These are phyloP conservation scores for Puya raimondii DNA, from an alignment of 176 grass and related monocot genomes.

Conservation along the genomic window DNA sequence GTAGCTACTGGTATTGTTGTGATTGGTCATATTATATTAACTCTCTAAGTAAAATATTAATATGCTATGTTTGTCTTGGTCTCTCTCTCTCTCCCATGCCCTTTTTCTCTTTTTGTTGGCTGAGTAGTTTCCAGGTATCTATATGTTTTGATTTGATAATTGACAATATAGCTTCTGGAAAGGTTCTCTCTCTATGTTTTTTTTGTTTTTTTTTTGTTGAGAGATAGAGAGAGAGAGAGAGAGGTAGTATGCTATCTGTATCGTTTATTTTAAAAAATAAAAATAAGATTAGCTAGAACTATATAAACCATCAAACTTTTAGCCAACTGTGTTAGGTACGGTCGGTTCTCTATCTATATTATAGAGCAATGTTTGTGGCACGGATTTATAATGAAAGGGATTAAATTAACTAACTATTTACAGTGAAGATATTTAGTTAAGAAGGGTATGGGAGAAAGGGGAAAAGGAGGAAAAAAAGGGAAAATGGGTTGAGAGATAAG, in stretches of 20 bases:
- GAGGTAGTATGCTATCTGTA: too few relatives aligned
- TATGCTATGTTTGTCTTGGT: slow-evolving; percentile 8
- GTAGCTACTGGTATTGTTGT: slow-evolving; percentile 3
- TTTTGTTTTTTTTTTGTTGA: background rate
- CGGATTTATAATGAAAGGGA: too few relatives aligned
- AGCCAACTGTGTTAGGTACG: too few relatives aligned
- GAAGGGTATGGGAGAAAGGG: too few relatives aligned
- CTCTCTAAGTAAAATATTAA: background rate
- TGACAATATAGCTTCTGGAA: background rate
- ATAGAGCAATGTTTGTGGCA: too few relatives aligned
- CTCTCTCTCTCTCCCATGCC: background rate
- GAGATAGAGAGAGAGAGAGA: background rate
- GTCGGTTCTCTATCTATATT: too few relatives aligned
- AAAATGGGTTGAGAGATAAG: background rate
- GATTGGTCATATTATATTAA: background rate
- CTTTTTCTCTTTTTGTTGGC: background rate
- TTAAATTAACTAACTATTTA: too few relatives aligned
- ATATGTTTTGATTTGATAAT: slow-evolving; percentile 1
- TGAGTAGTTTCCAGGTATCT: slow-evolving; percentile 7
- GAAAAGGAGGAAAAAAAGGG: background rate
- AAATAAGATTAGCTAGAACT: too few relatives aligned
- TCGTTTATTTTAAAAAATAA: too few relatives aligned
- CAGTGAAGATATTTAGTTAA: too few relatives aligned
- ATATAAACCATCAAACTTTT: too few relatives aligned
- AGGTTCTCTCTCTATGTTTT: background rate